These are phyloP conservation scores for Pyricularia grisea DNA, from an alignment of 2,329 filamentous ascomycete species.

Conservation along the genomic window DNA sequence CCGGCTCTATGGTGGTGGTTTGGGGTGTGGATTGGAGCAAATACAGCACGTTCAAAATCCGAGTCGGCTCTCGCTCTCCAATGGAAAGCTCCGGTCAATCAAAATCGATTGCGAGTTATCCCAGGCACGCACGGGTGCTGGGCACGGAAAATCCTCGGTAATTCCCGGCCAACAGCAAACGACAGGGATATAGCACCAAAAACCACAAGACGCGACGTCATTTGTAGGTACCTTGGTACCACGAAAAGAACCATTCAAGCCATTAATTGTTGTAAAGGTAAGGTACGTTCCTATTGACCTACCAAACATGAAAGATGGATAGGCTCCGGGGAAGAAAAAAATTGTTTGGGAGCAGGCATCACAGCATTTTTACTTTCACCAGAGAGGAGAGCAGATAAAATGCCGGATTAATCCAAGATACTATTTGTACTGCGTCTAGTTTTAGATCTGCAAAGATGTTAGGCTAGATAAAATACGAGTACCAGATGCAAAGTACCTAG, in stretches of 20 bases:
- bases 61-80: background rate
- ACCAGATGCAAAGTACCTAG: background rate
- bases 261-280: too few species aligned
- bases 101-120: background rate
- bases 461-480: background rate
- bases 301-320: too few species aligned
- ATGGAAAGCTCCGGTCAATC: background rate
- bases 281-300: too few species aligned
- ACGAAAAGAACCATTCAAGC: background rate
- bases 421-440: background rate
- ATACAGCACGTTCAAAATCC: background rate
- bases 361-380: too few species aligned
- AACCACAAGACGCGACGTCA: background rate
- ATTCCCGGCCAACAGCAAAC: background rate
- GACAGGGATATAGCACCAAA: background rate
- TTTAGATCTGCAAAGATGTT: background rate
- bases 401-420: background rate
- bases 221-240: background rate
- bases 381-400: too few species aligned
- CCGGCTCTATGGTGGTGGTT: conserved; percentile 16
- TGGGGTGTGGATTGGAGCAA: conserved; percentile 10
- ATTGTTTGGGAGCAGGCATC: too few species aligned
- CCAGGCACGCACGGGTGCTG: background rate
- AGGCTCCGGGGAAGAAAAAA: too few species aligned
- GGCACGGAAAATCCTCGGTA: background rate